Conservation (phyloP, 495 filamentous ascomycete genomes). For the Melanomma pulvis-pyrius region DNA sequence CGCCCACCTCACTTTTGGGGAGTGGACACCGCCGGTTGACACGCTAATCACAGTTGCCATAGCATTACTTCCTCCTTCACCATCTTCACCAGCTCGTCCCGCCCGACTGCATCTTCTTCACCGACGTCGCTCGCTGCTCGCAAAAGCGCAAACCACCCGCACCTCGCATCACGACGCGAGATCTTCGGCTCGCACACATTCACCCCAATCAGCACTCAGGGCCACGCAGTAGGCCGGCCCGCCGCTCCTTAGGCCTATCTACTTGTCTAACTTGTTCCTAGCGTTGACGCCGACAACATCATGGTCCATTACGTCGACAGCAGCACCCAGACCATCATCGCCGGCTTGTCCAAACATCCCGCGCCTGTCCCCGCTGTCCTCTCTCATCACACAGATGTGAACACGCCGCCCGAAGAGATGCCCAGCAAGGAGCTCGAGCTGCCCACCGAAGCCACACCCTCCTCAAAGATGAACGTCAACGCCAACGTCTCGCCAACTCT, state of each 20-base stretch:
- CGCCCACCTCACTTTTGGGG: too few relatives aligned
- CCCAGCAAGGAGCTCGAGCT: slow-evolving; percentile 3
- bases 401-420: slow-evolving; percentile 25
- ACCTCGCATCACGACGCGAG: too few relatives aligned
- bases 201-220: not conserved
- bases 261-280: not conserved
- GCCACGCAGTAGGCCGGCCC: not conserved
- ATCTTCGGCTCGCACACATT: too few relatives aligned
- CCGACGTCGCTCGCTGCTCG: too few relatives aligned
- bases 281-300: not conserved
- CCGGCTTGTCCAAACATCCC: slow-evolving; percentile 22
- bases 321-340: slow-evolving; percentile 16
- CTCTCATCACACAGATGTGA: not conserved
- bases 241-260: not conserved
- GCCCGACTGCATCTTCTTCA: too few relatives aligned
- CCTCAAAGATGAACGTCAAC: not conserved
- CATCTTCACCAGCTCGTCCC: too few relatives aligned
- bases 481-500: slow-evolving; percentile 2
- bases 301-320: slow-evolving; percentile 28
- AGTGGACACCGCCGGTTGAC: too few relatives aligned
- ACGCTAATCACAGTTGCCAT: too few relatives aligned
- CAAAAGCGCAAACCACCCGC: too few relatives aligned
- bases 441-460: not conserved
- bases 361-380: slow-evolving; percentile 11
- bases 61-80: too few relatives aligned